Evolutionary conservation across 257 asterid species (phyloP), one percentile per base, ranked within the genome.

Genomic region (Anisodus tanguticus): DNA sequence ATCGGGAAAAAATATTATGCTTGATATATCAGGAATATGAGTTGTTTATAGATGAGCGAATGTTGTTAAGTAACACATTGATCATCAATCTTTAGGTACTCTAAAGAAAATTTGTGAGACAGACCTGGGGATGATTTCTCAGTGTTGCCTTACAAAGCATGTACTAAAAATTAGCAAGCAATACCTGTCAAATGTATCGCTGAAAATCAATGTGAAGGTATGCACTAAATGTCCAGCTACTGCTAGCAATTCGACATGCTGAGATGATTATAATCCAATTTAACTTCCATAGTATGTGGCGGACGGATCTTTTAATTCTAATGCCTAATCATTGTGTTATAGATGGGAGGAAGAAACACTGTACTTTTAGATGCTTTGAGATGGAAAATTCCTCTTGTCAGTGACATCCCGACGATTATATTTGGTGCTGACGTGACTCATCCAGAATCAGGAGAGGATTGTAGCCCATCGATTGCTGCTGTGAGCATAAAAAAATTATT

Each of bases 281-380:
- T 43, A 71, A 71, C 79, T 9, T 43, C 39, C 58, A 45, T 43
- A 45, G 9, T 45, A 71, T 45, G 39, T 9, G 58, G 8, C 7
- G 0, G 1, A 2, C 3, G 17, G 57, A 17, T 0, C 8, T 8
- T 43, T 49, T 49, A 31, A 31, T 31, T 76, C 22, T n/a, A 19
- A 81, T 45, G 26, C 39, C 12, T 8, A 11, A 62, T 67, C 26
- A 37, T 86, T 31, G 55, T 26, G n/a, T 60, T 74, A 84, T 92
- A 97, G 99, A 97, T 97, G 99, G 99, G 99, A 37, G 99, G 99
- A 31, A 88, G 99, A 83, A 96, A 97, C 84, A 94, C 99, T 0
- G 98, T 94, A 67, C 96, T 94, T 19, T 59, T 91, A 89, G 99
- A 95, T 83, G 99, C 99, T 35, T 84, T 95, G 79, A 93, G 99